Base-by-base conservation (phyloP, 108 stramenopile genomes). In the Nitzschia inconspicua region DNA sequence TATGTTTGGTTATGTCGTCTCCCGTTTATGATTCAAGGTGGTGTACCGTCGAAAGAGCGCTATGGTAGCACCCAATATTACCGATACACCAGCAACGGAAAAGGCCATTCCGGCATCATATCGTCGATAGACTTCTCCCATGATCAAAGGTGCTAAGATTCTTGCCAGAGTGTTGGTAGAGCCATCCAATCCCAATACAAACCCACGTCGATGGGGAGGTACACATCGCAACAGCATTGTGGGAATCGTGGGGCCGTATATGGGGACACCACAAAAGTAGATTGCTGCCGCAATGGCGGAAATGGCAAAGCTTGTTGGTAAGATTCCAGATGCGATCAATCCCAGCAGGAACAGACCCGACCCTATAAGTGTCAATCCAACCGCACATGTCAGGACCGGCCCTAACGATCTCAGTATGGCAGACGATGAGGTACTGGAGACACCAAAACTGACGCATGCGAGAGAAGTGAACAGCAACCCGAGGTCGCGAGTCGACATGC, bases 221-320 rank as follows among this genome's bases (percentile, higher is more conserved):
- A 89, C 88, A 58, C 88, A 86, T 49, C 71, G 77, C 40, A 89
- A 50, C n/a, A 89, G 47, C 82, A 89, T 83, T 3, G 85, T 84
- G 16, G 88, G 88, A 13, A 89, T 67, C 14, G 85, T 71, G n/a
- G 88, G 88, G 3, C 78, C 84, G 61, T 86, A 89, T n/a, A 89
- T 52, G 2, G 88, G 80, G 5, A 85, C 84, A 43, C 88, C 88
- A 25, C 61, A 56, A 44, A 81, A 85, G 58, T 89, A 89, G 31
- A 89, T 53, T 10, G 75, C 77, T 3, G 84, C 80, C 5, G 83
- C 75, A 40, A 56, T 72, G 4, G 53, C 44, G 22, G 84, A 60
- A 24, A 73, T 53, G 26, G 36, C 35, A 14, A 70, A 47, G 34
- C 26, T 39, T 16, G 62, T 43, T 8, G 62, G 59, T 14, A 72